Evolutionary conservation across 495 filamentous ascomycete genomes (phyloP).

Genomic region (Xeromyces bisporus): DNA sequence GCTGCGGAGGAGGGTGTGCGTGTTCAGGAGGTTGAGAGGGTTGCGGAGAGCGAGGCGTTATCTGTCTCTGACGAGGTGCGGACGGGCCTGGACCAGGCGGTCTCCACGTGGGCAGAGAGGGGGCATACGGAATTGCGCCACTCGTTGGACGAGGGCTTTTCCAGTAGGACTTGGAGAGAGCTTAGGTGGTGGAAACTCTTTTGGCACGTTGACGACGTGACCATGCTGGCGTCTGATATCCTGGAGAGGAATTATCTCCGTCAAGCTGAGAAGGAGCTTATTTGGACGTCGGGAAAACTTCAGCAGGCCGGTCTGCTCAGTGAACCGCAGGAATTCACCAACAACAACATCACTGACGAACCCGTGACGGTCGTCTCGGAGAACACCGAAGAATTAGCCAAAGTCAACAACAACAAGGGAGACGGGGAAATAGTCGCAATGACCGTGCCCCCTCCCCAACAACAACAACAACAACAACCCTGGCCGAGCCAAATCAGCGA

Average conservation of each 20-base stretch:
- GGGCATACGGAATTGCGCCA: slow-evolving; percentile 71
- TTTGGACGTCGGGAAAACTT: slow-evolving; percentile 70
- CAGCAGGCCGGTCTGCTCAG: slow-evolving; percentile 45
- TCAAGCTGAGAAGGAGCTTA: slow-evolving; percentile 52
- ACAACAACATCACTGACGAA: neutral
- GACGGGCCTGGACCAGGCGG: slow-evolving; percentile 33
- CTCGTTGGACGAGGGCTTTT: slow-evolving; percentile 57
- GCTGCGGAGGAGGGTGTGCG: slow-evolving; percentile 38
- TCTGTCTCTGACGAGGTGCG: slow-evolving; percentile 26
- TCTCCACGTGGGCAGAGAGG: slow-evolving; percentile 57
- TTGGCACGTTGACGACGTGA: slow-evolving; percentile 85
- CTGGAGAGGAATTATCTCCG: slow-evolving; percentile 56
- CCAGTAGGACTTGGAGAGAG: slow-evolving; percentile 49
- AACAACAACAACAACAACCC: slow-evolving; percentile 7
- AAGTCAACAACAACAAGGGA: neutral
- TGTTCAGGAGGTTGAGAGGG: slow-evolving; percentile 26
- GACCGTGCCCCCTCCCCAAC: slow-evolving; percentile 1
- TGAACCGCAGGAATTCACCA: slow-evolving; percentile 2
- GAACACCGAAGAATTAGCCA: neutral
- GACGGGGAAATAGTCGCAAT: neutral
- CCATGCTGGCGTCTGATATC: slow-evolving; percentile 61
- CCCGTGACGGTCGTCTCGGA: neutral
- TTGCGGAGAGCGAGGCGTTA: slow-evolving; percentile 16
- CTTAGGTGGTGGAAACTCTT: slow-evolving; percentile 90
- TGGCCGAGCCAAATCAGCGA: slow-evolving; percentile 30